Percentiles rank a stretch among this genome's conserved stretches.
Conservation (phyloP, 768 basidiomycete genomes). For the Auricularia sp. region DNA sequence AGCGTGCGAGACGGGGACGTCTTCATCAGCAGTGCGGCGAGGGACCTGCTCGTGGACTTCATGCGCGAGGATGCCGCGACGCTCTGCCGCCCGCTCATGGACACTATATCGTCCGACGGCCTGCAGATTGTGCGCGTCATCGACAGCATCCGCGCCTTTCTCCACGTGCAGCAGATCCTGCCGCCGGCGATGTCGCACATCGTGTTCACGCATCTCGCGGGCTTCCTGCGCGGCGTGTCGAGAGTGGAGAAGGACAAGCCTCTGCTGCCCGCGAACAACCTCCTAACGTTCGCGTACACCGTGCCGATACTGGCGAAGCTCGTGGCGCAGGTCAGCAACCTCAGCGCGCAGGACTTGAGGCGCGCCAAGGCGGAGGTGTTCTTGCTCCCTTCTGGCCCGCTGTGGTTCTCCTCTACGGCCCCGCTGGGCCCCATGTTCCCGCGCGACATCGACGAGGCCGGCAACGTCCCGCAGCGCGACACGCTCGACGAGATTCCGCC, state of each 20-base stretch:
- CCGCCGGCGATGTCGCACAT: slow-evolving; percentile 58
- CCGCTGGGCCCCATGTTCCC: slow-evolving; percentile 57
- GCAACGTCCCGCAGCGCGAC: slow-evolving; percentile 9
- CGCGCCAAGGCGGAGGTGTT: slow-evolving; percentile 62
- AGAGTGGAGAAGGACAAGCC: slow-evolving; percentile 31
- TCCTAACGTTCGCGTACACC: slow-evolving; percentile 43
- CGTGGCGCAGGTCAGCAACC: slow-evolving; percentile 54
- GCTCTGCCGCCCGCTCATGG: slow-evolving; percentile 52
- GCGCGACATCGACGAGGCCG: slow-evolving; percentile 19
- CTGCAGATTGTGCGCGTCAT: slow-evolving; percentile 38
- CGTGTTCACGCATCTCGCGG: slow-evolving; percentile 60
- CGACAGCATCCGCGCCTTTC: slow-evolving; percentile 41
- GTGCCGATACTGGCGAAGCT: slow-evolving; percentile 51
- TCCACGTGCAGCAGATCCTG: slow-evolving; percentile 44
- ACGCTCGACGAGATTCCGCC: slow-evolving; percentile 27
- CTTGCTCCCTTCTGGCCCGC: slow-evolving; percentile 55
- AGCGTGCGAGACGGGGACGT: slow-evolving; percentile 46
- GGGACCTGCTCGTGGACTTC: slow-evolving; percentile 46
- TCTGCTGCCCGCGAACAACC: slow-evolving; percentile 33
- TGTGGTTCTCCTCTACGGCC: slow-evolving; percentile 56
- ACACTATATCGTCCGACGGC: slow-evolving; percentile 43
- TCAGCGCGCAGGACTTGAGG: slow-evolving; percentile 62
- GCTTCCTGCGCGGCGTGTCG: slow-evolving; percentile 33
- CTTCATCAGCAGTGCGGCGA: slow-evolving; percentile 44
- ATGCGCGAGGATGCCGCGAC: slow-evolving; percentile 68